Evolutionary conservation across 2,329 filamentous ascomycete genomes (phyloP).

Genomic region (Kalaharituber pfeilii): DNA sequence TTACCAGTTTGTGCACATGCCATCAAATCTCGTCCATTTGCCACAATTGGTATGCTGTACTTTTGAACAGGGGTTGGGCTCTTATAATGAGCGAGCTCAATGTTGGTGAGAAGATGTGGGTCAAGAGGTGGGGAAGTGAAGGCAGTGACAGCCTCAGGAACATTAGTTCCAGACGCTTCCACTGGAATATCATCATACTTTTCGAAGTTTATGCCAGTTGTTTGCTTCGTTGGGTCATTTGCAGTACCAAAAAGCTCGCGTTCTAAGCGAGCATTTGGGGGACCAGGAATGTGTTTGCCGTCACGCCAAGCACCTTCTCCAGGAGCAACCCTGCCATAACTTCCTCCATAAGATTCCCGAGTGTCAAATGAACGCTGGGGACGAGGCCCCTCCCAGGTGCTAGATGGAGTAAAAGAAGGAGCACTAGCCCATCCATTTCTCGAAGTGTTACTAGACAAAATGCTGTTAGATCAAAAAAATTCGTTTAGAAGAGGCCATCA

Average conservation of each 20-base stretch:
- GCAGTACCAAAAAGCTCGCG: conserved; percentile 83
- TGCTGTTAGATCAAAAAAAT: too few relatives aligned
- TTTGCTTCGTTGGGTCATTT: conserved; percentile 87
- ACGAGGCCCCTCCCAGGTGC: not conserved
- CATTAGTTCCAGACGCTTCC: conserved; percentile 82
- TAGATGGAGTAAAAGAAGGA: not conserved
- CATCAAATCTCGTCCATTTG: conserved; percentile 95
- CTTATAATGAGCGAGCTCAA: conserved; percentile 84
- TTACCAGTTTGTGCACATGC: conserved; percentile 90
- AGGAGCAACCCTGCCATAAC: conserved; percentile 47
- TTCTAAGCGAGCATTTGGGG: conserved; percentile 73
- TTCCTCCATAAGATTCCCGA: conserved; percentile 24
- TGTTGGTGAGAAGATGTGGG: conserved; percentile 83
- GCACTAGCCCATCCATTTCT: not conserved
- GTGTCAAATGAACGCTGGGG: not conserved
- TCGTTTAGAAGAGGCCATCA: too few relatives aligned
- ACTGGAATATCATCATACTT: conserved; percentile 99
- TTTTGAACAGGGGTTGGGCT: conserved; percentile 95
- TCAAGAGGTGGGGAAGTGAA: conserved; percentile 94
- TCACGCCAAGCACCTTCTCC: conserved; percentile 94
- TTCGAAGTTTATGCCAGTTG: conserved; percentile 98
- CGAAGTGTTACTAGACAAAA: too few relatives aligned
- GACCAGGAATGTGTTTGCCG: conserved; percentile 86
- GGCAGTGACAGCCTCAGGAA: conserved; percentile 74
- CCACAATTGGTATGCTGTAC: conserved; percentile 98